These are phyloP conservation scores for Emydomyces testavorans DNA, from an alignment of 2,329 filamentous ascomycete species.

Conservation along the genomic window DNA sequence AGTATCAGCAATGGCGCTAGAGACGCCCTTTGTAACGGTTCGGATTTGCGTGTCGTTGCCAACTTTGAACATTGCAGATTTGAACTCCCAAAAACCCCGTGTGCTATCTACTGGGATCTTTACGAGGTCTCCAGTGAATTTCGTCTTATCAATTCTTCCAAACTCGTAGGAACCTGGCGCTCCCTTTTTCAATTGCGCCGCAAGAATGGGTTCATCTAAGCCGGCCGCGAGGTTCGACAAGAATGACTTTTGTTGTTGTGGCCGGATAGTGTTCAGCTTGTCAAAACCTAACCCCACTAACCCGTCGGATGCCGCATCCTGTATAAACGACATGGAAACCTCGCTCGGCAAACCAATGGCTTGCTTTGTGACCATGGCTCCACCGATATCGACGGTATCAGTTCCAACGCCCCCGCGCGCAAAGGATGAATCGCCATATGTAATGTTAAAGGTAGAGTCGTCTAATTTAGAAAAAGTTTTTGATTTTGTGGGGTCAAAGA, in stretches of 20 bases:
- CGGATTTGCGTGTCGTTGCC: constrained; percentile 26
- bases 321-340: constrained; percentile 44
- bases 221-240: constrained; percentile 56
- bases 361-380: constrained; percentile 48
- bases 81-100: constrained; percentile 59
- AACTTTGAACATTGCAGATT: constrained; percentile 47
- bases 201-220: constrained; percentile 57
- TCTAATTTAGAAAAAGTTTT: constrained; percentile 39
- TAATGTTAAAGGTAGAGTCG: constrained; percentile 48
- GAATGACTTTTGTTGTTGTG: constrained; percentile 56
- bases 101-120: constrained; percentile 52
- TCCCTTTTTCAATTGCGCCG: constrained; percentile 53
- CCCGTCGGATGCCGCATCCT: constrained; percentile 46
- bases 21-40: constrained; percentile 16
- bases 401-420: constrained; percentile 54
- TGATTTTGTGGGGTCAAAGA: constrained; percentile 45
- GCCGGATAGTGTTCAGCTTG: constrained; percentile 51
- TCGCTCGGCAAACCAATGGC: constrained; percentile 55
- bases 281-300: constrained; percentile 52
- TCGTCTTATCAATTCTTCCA: constrained; percentile 53
- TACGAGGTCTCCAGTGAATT: constrained; percentile 51
- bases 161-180: constrained; percentile 60
- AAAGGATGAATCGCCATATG: constrained; percentile 54
- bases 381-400: constrained; percentile 53
- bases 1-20: constrained; percentile 53